phyloP scores from a whole-genome alignment of 2,329 filamentous ascomycete species.

The Sclerotinia borealis region DNA sequence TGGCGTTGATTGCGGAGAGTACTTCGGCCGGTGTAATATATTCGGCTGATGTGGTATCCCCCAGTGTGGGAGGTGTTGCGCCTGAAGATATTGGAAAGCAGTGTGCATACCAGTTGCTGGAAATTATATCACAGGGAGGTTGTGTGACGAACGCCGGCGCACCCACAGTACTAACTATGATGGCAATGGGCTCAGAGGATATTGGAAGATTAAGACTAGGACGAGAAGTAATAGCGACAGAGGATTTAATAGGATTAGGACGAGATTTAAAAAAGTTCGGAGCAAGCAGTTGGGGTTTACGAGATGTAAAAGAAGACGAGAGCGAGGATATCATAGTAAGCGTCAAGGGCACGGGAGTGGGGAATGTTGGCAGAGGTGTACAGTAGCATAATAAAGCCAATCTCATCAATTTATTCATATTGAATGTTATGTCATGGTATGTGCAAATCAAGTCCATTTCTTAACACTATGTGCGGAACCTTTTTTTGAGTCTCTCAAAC shows the following conservation, averaged over 20 bases:
- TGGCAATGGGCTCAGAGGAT: slow-evolving; percentile 98
- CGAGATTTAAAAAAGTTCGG: slow-evolving; percentile 86
- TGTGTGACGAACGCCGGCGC: slow-evolving; percentile 70
- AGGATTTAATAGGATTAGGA: slow-evolving; percentile 73
- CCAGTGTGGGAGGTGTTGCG: slow-evolving; percentile 71
- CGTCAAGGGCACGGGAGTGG: slow-evolving; percentile 87
- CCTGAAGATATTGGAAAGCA: slow-evolving; percentile 86
- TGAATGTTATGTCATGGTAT: neutral
- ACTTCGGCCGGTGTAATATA: slow-evolving; percentile 74
- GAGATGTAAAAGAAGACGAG: slow-evolving; percentile 62
- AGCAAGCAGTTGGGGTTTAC: slow-evolving; percentile 81
- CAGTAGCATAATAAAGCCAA: slow-evolving; percentile 38
- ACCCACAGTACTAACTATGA: slow-evolving; percentile 72
- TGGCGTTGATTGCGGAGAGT: slow-evolving; percentile 89
- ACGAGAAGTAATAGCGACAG: slow-evolving; percentile 72
- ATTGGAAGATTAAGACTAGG: slow-evolving; percentile 81
- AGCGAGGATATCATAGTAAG: slow-evolving; percentile 72
- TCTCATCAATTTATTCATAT: neutral
- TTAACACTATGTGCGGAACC: neutral
- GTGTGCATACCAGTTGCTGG: slow-evolving; percentile 84
- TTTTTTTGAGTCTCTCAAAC: slow-evolving; percentile 7
- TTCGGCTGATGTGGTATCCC: slow-evolving; percentile 74
- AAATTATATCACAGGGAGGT: slow-evolving; percentile 74
- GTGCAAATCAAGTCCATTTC: neutral
- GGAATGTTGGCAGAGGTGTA: slow-evolving; percentile 91